Evolutionary conservation across 2,329 filamentous ascomycete genomes (phyloP), one percentile per base, ranked within the genome.

Genomic region (Blastomyces silverae): DNA sequence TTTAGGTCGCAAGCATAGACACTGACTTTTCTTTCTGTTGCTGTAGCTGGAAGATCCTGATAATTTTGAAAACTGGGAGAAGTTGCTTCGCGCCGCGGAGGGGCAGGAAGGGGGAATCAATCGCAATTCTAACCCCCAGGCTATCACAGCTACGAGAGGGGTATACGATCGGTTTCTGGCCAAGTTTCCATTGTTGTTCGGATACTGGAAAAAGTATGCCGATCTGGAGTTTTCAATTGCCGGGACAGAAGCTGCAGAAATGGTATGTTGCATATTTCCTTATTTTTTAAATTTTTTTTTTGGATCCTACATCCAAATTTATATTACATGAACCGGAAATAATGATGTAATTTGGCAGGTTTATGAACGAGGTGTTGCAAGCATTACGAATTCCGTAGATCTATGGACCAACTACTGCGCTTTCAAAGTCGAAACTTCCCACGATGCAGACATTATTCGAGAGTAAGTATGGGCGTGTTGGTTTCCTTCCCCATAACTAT

Each of bases 141-240:
- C 94, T 37, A 92, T 99, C 71, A 88, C 91, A 25, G 88, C 91
- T 13, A 89, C 92, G 64, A 89, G 94, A 77, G 87, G 90, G 76
- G 86, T 90, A 67, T 97, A 96, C 80, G 92, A 99, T 76, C 87
- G 89, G 59, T 95, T 99, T 74, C 88, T 99, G 28, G 86, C 90
- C 67, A 97, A 96, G 74, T 99, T 97, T 69, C 94, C 94, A 2
- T 84, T 97, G 13, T 86, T 97, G 50, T 99, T 97, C 73, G 94
- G 93, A 62, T 99, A 97, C 81, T 99, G 94, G 94, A 97, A 97
- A 82, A 97, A 97, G 77, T 99, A 97, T 83, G 94, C 94, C 73
- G 93, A 97, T 73, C 84, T 96, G 68, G 94, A 99, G 74, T 99
- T 99, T 79, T 92, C 92, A 61, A 96, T 99, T 69, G 92, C 92